These are phyloP conservation scores for Peribolospora baueri DNA, from an alignment of 768 basidiomycete genomes.

Conservation along the genomic window DNA sequence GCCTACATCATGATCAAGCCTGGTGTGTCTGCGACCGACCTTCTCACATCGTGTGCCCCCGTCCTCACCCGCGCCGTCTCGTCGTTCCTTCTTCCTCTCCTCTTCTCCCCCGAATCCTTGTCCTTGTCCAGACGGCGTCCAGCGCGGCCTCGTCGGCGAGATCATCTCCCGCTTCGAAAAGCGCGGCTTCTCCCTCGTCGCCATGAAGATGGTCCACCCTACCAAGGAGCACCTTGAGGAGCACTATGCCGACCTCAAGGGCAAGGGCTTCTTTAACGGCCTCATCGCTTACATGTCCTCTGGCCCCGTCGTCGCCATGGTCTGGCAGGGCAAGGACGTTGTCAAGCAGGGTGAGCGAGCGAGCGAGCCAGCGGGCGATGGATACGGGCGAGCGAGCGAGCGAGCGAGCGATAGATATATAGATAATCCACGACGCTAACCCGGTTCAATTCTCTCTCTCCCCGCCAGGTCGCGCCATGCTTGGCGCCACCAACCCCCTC, in stretches of 20 bases:
- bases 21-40: too few relatives aligned
- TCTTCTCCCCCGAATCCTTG: not conserved
- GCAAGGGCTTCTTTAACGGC: conserved; percentile 86
- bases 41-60: conserved; percentile 13
- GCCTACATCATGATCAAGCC: conserved; percentile 98
- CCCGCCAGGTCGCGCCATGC: conserved; percentile 2
- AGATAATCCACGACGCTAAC: too few relatives aligned
- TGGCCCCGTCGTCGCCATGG: conserved; percentile 81
- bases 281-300: conserved; percentile 88
- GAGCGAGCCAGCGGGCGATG: too few relatives aligned
- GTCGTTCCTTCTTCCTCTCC: not conserved
- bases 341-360: too few relatives aligned
- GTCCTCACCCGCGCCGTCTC: conserved; percentile 1
- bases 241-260: conserved; percentile 89
- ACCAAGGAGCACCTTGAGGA: conserved; percentile 67
- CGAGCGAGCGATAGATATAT: too few relatives aligned
- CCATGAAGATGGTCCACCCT: conserved; percentile 70
- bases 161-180: conserved; percentile 92
- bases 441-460: too few relatives aligned
- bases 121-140: conserved; percentile 89
- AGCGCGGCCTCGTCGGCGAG: conserved; percentile 76
- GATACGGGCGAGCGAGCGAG: too few relatives aligned
- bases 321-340: conserved; percentile 48
- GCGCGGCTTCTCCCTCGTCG: conserved; percentile 91
- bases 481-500: conserved; percentile 76